phyloP scores from a whole-genome alignment of 2,329 filamentous ascomycete genomes.

The Botrytis fragariae region DNA sequence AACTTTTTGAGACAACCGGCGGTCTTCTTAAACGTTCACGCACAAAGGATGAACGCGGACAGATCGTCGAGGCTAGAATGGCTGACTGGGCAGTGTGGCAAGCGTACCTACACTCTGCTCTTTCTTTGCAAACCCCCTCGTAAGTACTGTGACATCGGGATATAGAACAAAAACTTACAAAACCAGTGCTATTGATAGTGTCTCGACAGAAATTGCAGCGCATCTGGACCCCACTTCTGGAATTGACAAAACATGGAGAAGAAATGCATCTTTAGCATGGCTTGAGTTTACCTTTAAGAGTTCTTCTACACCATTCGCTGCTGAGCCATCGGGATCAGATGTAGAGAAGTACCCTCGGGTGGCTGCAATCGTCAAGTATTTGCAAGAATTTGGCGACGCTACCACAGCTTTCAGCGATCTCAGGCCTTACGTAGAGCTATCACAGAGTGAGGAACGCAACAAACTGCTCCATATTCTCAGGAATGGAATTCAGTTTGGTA shows the following conservation, averaged over 20 bases:
- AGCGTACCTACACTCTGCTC: constrained; percentile 34
- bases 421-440: constrained; percentile 31
- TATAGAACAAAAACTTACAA: constrained; percentile 1
- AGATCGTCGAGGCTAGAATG: constrained; percentile 34
- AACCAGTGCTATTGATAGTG: constrained; percentile 13
- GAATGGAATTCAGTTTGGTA: constrained; percentile 13
- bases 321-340: constrained; percentile 2
- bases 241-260: constrained; percentile 38
- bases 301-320: constrained; percentile 15
- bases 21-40: constrained; percentile 35
- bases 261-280: constrained; percentile 38
- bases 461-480: constrained; percentile 23
- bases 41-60: constrained; percentile 32
- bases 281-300: constrained; percentile 31
- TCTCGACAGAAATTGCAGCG: constrained; percentile 34
- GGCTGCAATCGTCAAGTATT: constrained; percentile 31
- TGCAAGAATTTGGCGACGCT: constrained; percentile 34
- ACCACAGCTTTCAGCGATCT: constrained; percentile 37
- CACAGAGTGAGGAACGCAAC: constrained; percentile 27
- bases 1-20: constrained; percentile 32
- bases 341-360: constrained; percentile 20
- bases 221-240: constrained; percentile 35
- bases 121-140: constrained; percentile 28
- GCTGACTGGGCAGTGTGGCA: constrained; percentile 40
- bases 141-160: constrained; percentile 25